Evolutionary conservation across 2,329 filamentous ascomycete genomes (phyloP).

Genomic region (Colletotrichum sp.): DNA sequence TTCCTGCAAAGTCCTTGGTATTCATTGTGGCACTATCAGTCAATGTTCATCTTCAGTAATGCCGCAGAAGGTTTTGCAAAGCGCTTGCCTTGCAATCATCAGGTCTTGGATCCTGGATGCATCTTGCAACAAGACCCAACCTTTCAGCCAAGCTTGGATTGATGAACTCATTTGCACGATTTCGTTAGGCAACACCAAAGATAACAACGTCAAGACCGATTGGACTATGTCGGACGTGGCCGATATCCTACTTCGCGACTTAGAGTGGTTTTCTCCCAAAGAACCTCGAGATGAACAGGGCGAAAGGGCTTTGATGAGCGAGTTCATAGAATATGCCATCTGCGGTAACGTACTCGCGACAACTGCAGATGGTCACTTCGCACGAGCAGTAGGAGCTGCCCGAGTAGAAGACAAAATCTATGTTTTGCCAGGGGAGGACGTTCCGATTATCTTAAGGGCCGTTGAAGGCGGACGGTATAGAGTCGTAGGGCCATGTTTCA

Average conservation of each 20-base stretch:
- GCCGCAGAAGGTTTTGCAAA: accelerated
- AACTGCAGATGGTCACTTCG: accelerated
- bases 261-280: background rate
- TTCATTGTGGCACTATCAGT: background rate
- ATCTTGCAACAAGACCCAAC: accelerated
- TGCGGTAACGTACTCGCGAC: background rate
- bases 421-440: accelerated
- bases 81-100: accelerated
- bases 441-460: accelerated
- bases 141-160: accelerated
- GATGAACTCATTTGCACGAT: accelerated
- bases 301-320: no score
- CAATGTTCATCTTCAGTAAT: background rate
- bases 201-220: no score
- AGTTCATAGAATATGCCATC: accelerated
- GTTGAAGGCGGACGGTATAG: accelerated
- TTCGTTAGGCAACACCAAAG: accelerated
- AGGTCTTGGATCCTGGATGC: background rate
- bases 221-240: accelerated
- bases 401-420: accelerated
- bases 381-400: accelerated
- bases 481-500: background rate
- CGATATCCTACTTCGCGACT: background rate
- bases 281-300: accelerated
- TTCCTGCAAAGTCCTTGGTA: accelerated